Evolutionary conservation across 2,329 filamentous ascomycete species (phyloP).

Genomic region (Huntiella bhutanensis): DNA sequence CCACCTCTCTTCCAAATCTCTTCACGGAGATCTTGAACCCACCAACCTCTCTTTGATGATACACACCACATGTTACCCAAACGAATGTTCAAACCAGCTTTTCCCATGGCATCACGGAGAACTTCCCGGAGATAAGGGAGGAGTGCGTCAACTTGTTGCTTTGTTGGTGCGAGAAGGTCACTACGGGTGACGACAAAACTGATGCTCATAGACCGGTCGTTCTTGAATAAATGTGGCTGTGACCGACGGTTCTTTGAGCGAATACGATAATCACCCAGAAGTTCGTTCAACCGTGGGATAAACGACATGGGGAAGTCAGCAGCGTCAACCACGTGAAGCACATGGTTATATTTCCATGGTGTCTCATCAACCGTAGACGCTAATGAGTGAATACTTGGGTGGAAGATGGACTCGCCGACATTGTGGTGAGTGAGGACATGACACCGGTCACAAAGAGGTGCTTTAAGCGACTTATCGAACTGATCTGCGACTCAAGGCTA

Average conservation of each 20-base stretch:
- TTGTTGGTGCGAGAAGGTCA: constrained; percentile 68
- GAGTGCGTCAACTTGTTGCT: constrained; percentile 64
- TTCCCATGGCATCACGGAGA: constrained; percentile 56
- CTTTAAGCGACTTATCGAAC: constrained; percentile 15
- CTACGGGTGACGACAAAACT: constrained; percentile 83
- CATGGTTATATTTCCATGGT: constrained; percentile 75
- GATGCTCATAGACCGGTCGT: constrained; percentile 53
- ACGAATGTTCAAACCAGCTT: constrained; percentile 48
- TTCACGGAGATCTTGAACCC: constrained; percentile 72
- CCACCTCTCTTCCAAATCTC: constrained; percentile 71
- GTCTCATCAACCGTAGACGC: constrained; percentile 74
- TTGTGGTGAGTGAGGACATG: constrained; percentile 65
- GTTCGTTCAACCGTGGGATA: constrained; percentile 52
- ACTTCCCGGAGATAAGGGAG: constrained; percentile 72
- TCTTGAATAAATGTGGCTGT: constrained; percentile 42
- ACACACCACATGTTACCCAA: constrained; percentile 76
- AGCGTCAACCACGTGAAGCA: constrained; percentile 89
- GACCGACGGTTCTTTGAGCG: constrained; percentile 68
- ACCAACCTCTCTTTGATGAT: constrained; percentile 74
- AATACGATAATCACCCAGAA: constrained; percentile 53
- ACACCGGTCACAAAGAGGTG: constrained; percentile 69
- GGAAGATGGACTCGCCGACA: constrained; percentile 48
- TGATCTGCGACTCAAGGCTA: constrained; percentile 1
- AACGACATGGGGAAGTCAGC: constrained; percentile 94
- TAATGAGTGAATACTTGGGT: constrained; percentile 66